Percentiles rank a stretch among this genome's conserved stretches.
Evolutionary conservation across 306 rosid species (phyloP).

Genomic region (Dalbergia cultrata): DNA sequence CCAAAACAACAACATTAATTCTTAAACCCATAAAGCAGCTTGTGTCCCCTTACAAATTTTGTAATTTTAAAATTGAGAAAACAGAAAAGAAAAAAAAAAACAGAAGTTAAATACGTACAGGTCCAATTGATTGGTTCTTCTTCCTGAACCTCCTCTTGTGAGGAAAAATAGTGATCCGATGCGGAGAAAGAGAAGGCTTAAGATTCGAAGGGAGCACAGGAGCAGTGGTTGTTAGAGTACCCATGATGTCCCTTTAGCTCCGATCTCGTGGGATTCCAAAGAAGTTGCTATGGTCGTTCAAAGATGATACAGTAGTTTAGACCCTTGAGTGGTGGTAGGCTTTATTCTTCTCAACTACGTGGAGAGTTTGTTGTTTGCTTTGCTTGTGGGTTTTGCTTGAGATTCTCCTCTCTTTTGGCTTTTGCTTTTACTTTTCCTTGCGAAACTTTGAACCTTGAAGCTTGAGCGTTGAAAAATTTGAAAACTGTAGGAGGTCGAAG

Average conservation of each 20-base stretch:
- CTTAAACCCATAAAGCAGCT: not conserved
- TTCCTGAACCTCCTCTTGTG: conserved; percentile 50
- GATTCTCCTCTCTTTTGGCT: conserved; percentile 1
- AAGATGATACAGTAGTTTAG: too few species aligned
- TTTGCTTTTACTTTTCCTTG: conserved; percentile 37
- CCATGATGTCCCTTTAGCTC: conserved; percentile 56
- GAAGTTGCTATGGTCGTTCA: not conserved
- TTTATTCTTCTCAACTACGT: too few species aligned
- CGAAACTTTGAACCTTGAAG: not conserved
- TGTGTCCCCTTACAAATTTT: too few species aligned
- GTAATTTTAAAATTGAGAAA: not conserved
- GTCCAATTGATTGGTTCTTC: conserved; percentile 62
- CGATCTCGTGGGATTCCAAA: conserved; percentile 40
- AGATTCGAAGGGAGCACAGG: conserved; percentile 66
- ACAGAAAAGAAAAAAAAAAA: too few species aligned
- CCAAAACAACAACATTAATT: not conserved
- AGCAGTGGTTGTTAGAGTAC: conserved; percentile 59
- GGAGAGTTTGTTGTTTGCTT: too few species aligned
- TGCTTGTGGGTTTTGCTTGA: conserved; percentile 11
- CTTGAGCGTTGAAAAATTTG: conserved; percentile 5
- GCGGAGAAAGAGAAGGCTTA: conserved; percentile 53
- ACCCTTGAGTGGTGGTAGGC: too few species aligned
- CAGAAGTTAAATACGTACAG: conserved; percentile 51
- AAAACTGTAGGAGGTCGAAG: not conserved
- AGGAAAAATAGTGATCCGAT: conserved; percentile 40